Percentiles rank a stretch among this genome's conserved stretches.
phyloP scores from a whole-genome alignment of 169 alveolate species.

The Cyclospora cayetanensis region DNA sequence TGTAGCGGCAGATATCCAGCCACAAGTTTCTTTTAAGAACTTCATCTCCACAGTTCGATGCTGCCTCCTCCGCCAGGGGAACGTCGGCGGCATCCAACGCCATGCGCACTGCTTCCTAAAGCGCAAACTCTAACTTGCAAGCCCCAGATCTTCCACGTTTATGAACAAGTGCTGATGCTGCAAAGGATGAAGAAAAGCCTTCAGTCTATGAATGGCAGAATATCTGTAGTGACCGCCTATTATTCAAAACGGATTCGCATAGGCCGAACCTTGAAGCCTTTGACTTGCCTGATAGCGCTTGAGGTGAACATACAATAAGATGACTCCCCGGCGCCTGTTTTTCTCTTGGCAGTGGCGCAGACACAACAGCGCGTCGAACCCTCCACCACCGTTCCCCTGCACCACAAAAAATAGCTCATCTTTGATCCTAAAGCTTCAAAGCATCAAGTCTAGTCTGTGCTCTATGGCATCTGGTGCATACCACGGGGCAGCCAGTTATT shows the following conservation, averaged over 20 bases:
- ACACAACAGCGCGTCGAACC: constrained; percentile 16
- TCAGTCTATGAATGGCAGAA: too few species aligned
- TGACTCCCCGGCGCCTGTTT: background rate
- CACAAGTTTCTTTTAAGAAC: background rate
- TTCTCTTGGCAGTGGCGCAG: constrained; percentile 39
- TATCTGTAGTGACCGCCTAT: too few species aligned
- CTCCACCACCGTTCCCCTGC: constrained; percentile 25
- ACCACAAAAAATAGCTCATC: background rate
- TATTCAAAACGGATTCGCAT: too few species aligned
- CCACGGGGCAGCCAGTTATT: too few species aligned
- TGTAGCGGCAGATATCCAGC: constrained; percentile 15
- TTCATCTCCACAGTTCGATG: background rate
- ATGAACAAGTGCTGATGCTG: too few species aligned
- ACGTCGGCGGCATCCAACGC: constrained; percentile 6
- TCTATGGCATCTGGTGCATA: too few species aligned
- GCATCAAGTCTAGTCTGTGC: background rate
- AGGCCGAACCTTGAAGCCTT: background rate
- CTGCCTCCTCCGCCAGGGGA: constrained; percentile 10
- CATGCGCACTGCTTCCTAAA: constrained; percentile 23
- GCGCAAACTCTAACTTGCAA: background rate
- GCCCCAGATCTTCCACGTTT: constrained; percentile 6
- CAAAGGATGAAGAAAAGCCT: too few species aligned
- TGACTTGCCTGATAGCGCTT: constrained; percentile 39
- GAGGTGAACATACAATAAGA: constrained; percentile 37
- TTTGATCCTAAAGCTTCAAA: background rate